Evolutionary conservation across 805 yeast genomes (phyloP).

Genomic region (Teunomyces tritomae): DNA sequence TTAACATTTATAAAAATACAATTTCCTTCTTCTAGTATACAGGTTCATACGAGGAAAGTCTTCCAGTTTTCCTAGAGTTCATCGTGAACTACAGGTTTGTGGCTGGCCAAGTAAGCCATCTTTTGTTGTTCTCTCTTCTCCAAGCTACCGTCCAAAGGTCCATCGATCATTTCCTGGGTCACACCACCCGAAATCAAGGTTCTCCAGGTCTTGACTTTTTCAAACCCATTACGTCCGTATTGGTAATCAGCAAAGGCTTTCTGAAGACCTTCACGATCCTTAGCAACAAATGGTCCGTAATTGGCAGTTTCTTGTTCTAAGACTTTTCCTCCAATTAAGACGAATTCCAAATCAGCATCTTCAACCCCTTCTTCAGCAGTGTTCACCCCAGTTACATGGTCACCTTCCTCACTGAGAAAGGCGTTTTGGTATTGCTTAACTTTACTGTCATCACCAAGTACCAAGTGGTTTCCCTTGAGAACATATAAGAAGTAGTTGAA

Average conservation of each 20-base stretch:
- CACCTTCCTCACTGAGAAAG: slow-evolving; percentile 72
- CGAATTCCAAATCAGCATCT: slow-evolving; percentile 54
- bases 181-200: slow-evolving; percentile 45
- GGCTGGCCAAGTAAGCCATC: slow-evolving; percentile 4
- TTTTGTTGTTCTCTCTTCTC: slow-evolving; percentile 27
- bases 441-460: slow-evolving; percentile 41
- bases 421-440: slow-evolving; percentile 49
- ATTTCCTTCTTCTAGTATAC: not conserved
- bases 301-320: slow-evolving; percentile 77
- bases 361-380: slow-evolving; percentile 38
- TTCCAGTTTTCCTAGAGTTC: not conserved
- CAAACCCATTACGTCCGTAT: slow-evolving; percentile 65
- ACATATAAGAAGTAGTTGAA: slow-evolving; percentile 72
- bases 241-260: slow-evolving; percentile 75
- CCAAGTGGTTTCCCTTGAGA: slow-evolving; percentile 54
- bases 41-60: too few species aligned
- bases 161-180: slow-evolving; percentile 40
- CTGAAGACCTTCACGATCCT: slow-evolving; percentile 60
- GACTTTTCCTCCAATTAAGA: slow-evolving; percentile 72
- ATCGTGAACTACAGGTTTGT: not conserved
- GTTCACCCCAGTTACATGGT: slow-evolving; percentile 18
- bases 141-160: slow-evolving; percentile 33
- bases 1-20: not conserved
- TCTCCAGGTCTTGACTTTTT: slow-evolving; percentile 60
- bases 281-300: slow-evolving; percentile 89